Evolutionary conservation across 768 basidiomycete species (phyloP).

Genomic region (Serendipita indica): DNA sequence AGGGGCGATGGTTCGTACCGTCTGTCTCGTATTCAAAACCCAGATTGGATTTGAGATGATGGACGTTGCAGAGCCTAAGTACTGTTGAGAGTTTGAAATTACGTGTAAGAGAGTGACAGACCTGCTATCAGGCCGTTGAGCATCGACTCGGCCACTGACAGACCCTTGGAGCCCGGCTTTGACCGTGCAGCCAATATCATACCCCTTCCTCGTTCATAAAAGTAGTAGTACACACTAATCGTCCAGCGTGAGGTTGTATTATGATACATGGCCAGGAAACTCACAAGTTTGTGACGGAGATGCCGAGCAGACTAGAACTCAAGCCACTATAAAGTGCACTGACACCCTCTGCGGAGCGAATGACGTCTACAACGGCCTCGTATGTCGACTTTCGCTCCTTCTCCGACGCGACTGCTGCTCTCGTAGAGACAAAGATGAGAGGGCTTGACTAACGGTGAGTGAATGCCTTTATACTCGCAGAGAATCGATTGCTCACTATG

Average conservation of each 20-base stretch:
- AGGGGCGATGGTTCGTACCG: conserved; percentile 41
- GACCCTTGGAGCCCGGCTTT: conserved; percentile 39
- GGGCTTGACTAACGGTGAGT: conserved; percentile 38
- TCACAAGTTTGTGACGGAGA: conserved; percentile 86
- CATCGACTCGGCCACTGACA: conserved; percentile 81
- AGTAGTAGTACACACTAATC: conserved; percentile 93
- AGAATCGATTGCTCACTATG: conserved; percentile 42
- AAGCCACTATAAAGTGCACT: conserved; percentile 78
- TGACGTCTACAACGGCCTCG: conserved; percentile 53
- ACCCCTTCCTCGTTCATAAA: conserved; percentile 60
- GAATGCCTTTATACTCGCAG: conserved; percentile 7
- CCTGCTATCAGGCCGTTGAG: conserved; percentile 79
- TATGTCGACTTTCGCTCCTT: conserved; percentile 57
- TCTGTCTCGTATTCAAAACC: conserved; percentile 89
- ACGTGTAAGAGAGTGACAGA: conserved; percentile 18
- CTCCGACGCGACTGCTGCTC: conserved; percentile 82
- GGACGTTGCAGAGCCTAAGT: conserved; percentile 73
- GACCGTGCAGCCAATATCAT: conserved; percentile 38
- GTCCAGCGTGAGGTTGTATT: not conserved
- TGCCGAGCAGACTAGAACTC: conserved; percentile 69
- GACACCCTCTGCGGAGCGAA: conserved; percentile 65
- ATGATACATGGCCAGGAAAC: conserved; percentile 15
- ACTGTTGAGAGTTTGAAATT: conserved; percentile 6
- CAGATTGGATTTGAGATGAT: conserved; percentile 89
- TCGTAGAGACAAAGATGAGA: conserved; percentile 79